A percentile compares a stretch with the other conserved stretches of the same genome.
These are phyloP conservation scores for Tarenaya hassleriana DNA, from an alignment of 345 rosid genomes.

Conservation along the genomic window DNA sequence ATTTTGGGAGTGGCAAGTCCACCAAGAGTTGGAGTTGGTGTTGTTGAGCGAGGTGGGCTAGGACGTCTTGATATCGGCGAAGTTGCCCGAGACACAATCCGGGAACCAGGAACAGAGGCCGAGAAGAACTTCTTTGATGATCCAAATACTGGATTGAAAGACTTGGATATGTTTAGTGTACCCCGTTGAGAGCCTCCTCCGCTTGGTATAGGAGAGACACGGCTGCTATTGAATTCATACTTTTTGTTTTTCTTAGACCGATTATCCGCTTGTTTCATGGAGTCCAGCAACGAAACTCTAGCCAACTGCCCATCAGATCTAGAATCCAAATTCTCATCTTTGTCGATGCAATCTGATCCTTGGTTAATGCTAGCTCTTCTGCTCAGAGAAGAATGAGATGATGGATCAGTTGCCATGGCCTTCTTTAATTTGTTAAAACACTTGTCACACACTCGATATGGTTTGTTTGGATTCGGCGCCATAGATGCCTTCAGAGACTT, in stretches of 20 bases:
- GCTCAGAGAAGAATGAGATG: conserved; percentile 60
- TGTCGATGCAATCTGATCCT: conserved; percentile 50
- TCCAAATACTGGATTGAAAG: conserved; percentile 81
- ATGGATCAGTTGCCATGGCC: conserved; percentile 53
- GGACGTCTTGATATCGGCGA: conserved; percentile 92
- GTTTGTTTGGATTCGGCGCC: conserved; percentile 95
- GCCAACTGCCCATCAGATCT: conserved; percentile 74
- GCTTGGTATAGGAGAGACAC: conserved; percentile 91
- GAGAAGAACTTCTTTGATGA: conserved; percentile 96
- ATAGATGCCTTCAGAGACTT: conserved; percentile 90
- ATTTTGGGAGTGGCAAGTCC: conserved; percentile 85
- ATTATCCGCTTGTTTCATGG: conserved; percentile 68
- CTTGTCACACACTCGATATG: conserved; percentile 88
- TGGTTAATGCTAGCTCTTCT: conserved; percentile 74
- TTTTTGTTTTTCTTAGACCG: conserved; percentile 77
- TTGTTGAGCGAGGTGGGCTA: conserved; percentile 96
- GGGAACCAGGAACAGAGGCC: no score
- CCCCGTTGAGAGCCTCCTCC: conserved; percentile 90
- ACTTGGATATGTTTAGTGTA: conserved; percentile 60
- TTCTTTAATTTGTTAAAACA: conserved; percentile 77
- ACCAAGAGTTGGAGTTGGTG: conserved; percentile 91
- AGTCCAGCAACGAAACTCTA: conserved; percentile 84
- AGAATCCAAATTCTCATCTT: conserved; percentile 76
- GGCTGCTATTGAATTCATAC: conserved; percentile 85
- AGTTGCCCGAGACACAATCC: conserved; percentile 97